Conservation (phyloP, 176 grass and related monocot genomes). For the Oryza officinalis region DNA sequence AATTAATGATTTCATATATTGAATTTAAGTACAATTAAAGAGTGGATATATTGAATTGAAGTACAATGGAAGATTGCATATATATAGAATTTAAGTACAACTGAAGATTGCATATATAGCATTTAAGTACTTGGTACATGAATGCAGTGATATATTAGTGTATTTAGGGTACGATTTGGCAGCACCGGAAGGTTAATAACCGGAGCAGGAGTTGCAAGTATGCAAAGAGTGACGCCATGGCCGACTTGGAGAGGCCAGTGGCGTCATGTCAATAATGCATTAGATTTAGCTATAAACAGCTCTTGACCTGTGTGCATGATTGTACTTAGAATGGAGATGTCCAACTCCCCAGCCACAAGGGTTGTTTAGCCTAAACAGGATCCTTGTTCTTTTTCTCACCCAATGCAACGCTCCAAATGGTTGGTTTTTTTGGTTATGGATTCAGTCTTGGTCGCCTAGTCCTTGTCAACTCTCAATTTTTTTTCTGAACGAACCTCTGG, state of each 20-base stretch:
- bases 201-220: background rate
- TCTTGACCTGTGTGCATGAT: conserved; percentile 29
- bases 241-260: conserved; percentile 21
- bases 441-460: background rate
- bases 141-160: conserved; percentile 3
- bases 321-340: conserved; percentile 40
- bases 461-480: background rate
- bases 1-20: background rate
- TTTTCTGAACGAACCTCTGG: too few relatives aligned
- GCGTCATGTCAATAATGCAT: conserved; percentile 47
- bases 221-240: conserved; percentile 28
- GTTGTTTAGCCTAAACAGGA: conserved; percentile 13
- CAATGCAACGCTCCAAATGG: conserved; percentile 26
- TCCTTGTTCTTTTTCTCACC: too few relatives aligned
- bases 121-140: background rate
- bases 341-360: conserved; percentile 36
- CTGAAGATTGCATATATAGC: background rate
- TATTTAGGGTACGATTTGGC: conserved; percentile 35
- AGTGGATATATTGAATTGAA: background rate
- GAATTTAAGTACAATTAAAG: too few relatives aligned
- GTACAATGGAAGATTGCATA: background rate
- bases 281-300: conserved; percentile 30
- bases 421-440: background rate
- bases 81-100: background rate
- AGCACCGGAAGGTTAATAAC: conserved; percentile 5